These are phyloP conservation scores for Pestalotiopsis sp. DNA, from an alignment of 2,329 filamentous ascomycete species.

Conservation along the genomic window DNA sequence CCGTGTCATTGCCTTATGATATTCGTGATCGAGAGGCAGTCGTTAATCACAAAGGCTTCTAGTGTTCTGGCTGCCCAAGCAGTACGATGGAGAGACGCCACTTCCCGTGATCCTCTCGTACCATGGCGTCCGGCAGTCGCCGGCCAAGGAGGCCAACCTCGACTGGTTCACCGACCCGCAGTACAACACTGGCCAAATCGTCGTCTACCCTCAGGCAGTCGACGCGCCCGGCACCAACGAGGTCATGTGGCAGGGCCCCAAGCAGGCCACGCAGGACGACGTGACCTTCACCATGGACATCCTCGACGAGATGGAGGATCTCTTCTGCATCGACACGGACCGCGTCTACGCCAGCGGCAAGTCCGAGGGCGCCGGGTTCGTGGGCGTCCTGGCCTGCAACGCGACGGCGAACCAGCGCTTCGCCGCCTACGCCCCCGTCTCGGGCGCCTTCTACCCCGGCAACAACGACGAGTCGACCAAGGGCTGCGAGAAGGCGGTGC, in stretches of 20 bases:
- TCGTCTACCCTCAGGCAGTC: slow-evolving; percentile 44
- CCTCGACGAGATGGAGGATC: slow-evolving; percentile 35
- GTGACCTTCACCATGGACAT: slow-evolving; percentile 45
- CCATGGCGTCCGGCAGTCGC: slow-evolving; percentile 42
- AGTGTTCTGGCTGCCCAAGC: slow-evolving; percentile 4
- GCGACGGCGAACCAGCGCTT: slow-evolving; percentile 37
- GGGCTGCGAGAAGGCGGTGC: background rate
- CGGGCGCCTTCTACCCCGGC: slow-evolving; percentile 45
- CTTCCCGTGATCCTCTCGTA: slow-evolving; percentile 48
- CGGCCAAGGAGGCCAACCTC: slow-evolving; percentile 38
- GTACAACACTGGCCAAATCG: slow-evolving; percentile 44
- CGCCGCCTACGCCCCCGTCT: slow-evolving; percentile 51
- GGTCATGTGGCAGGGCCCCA: slow-evolving; percentile 45
- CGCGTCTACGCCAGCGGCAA: slow-evolving; percentile 51
- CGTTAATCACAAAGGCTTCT: background rate
- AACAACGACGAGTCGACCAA: slow-evolving; percentile 20
- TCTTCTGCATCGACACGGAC: slow-evolving; percentile 45
- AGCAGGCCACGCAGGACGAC: slow-evolving; percentile 38
- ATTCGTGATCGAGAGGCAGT: background rate
- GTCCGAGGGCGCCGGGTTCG: slow-evolving; percentile 56
- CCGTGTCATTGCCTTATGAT: background rate
- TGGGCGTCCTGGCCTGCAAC: slow-evolving; percentile 43
- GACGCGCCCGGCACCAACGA: slow-evolving; percentile 16
- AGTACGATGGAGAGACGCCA: slow-evolving; percentile 36
- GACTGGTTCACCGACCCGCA: slow-evolving; percentile 45